phyloP scores from a whole-genome alignment of 202 grass and related monocot genomes.

The Digitaria exilis region DNA sequence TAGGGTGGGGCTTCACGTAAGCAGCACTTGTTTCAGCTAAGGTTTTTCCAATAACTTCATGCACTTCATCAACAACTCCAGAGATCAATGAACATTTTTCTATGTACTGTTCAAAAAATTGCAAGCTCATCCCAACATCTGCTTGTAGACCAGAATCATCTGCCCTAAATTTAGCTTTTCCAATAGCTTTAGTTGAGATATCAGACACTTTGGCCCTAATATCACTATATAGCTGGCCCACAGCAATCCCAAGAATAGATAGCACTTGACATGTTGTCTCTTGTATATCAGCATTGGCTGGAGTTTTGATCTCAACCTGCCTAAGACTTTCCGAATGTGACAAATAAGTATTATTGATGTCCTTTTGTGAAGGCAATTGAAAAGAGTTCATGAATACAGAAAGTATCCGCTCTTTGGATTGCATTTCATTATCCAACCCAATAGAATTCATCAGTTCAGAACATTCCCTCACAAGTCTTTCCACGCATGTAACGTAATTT shows the following conservation, averaged over 20 bases:
- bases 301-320: constrained; percentile 40
- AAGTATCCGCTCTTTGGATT: constrained; percentile 77
- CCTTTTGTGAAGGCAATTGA: constrained; percentile 63
- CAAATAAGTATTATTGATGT: constrained; percentile 37
- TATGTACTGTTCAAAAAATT: constrained; percentile 79
- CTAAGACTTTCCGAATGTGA: constrained; percentile 39
- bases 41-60: constrained; percentile 58
- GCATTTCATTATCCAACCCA: constrained; percentile 71
- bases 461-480: constrained; percentile 70
- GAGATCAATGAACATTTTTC: constrained; percentile 84
- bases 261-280: constrained; percentile 66
- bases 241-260: constrained; percentile 69
- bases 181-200: constrained; percentile 58
- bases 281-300: constrained; percentile 52
- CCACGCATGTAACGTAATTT: constrained; percentile 64
- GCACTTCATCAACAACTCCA: constrained; percentile 77
- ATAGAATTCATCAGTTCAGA: constrained; percentile 86
- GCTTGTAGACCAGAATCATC: constrained; percentile 53
- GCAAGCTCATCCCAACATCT: constrained; percentile 53
- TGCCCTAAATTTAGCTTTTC: constrained; percentile 49
- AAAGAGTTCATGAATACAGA: constrained; percentile 75
- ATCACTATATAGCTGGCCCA: constrained; percentile 64
- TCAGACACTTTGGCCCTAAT: constrained; percentile 61
- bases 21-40: constrained; percentile 47
- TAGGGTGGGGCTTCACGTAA: constrained; percentile 42